Conservation (phyloP, 108 stramenopile genomes). For the Pseudonitzschia delicatissima region DNA sequence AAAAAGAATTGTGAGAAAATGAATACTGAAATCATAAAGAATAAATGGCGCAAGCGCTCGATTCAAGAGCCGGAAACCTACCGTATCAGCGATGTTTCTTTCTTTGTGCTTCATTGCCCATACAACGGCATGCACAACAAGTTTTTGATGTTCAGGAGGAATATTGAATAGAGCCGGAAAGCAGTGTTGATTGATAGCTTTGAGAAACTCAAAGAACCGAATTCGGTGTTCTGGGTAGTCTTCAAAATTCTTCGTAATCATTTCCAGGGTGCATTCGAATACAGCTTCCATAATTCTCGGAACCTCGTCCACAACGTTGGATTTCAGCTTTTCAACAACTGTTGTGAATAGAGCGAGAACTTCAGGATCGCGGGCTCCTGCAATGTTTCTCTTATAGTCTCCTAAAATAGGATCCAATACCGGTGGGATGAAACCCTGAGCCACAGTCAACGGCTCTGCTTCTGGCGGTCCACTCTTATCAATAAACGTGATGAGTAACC, state of each 20-base stretch:
- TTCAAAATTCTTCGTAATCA: slow-evolving; percentile 98
- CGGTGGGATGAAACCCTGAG: slow-evolving; percentile 92
- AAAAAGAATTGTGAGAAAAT: background rate
- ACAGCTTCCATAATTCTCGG: slow-evolving; percentile 96
- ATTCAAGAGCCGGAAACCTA: slow-evolving; percentile 26
- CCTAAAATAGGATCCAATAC: slow-evolving; percentile 95
- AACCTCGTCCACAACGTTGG: slow-evolving; percentile 81
- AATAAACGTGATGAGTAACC: slow-evolving; percentile 90
- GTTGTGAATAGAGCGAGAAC: slow-evolving; percentile 91
- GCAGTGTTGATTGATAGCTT: slow-evolving; percentile 88
- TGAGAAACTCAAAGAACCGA: slow-evolving; percentile 94
- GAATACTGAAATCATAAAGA: background rate
- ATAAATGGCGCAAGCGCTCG: background rate
- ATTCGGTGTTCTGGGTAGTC: slow-evolving; percentile 99
- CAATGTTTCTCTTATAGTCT: slow-evolving; percentile 92
- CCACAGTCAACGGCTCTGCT: slow-evolving; percentile 84
- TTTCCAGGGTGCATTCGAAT: slow-evolving; percentile 97
- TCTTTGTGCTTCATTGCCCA: slow-evolving; percentile 99
- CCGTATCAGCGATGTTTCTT: slow-evolving; percentile 93
- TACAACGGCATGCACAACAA: slow-evolving; percentile 96
- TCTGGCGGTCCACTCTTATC: slow-evolving; percentile 94
- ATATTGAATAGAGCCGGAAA: slow-evolving; percentile 96
- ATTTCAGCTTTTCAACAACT: slow-evolving; percentile 89
- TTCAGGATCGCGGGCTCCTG: slow-evolving; percentile 93
- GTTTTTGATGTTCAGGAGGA: slow-evolving; percentile 94